Base-by-base conservation (phyloP, 1,139 yeast species). In the Diutina pseudorugosa region DNA sequence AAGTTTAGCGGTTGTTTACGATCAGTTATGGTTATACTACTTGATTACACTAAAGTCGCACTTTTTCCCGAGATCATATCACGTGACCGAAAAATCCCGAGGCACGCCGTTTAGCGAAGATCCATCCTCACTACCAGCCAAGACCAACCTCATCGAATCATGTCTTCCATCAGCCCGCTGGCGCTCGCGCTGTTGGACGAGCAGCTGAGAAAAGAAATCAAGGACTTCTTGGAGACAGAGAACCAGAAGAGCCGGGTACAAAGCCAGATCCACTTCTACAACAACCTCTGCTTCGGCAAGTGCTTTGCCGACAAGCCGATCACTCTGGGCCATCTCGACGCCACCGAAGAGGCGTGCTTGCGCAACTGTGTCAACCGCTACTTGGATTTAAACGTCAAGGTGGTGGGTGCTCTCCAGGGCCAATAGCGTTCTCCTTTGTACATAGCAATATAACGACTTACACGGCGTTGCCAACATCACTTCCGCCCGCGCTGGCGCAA, bases 231-330 rank as follows among this genome's bases (percentile, higher is more conserved):
- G 52, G 95, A 89, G 63, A 71, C 84, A 12, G 96, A 91, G 69
- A 85, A 86, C 64, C 80, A 95, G 57, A 88, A 87, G 70, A 83
- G 95, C 54, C 88, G 89, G 70, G 89, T 91, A 30, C 96, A 89
- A 70, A 76, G 81, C 75, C 80, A 94, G 41, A 85, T 89, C 57
- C 95, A 89, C 65, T 80, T 77, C 63, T 89, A 88, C 74, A 90
- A 96, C 44, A 91, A 89, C 64, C 76, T 85, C 76, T 91, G 98
- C 67, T 91, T 89, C 75, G 86, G 85, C 66, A 86, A 87, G 70
- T 91, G 98, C 66, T 77, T 89, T 55, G 71, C 77, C 51, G 64
- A 68, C 56, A 64, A 60, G 52, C 71, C 77, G 18, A 76, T 83
- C 53, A 72, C 74, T 53, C 70, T 76, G 52, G 78, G 78, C 47